A percentile compares a stretch with the other conserved stretches of the same genome.
Conservation (phyloP, 2,329 filamentous ascomycete species). For the Ramichloridium luteum region DNA sequence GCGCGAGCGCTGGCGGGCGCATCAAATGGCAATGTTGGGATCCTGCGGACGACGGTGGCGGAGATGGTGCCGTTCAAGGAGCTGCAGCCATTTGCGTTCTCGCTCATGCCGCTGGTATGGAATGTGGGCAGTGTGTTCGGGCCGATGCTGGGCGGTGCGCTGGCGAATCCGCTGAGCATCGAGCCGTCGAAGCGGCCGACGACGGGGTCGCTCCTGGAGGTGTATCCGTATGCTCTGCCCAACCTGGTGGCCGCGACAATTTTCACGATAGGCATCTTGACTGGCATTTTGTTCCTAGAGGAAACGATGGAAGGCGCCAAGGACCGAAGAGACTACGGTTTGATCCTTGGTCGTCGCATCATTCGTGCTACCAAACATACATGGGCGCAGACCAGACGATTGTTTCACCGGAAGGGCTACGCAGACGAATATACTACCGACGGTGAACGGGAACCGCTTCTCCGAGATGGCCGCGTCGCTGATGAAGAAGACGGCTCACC, state of each 20-base stretch:
- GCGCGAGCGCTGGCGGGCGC: conserved; percentile 68
- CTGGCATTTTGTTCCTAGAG: conserved; percentile 66
- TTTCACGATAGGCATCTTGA: conserved; percentile 64
- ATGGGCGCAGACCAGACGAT: conserved; percentile 10
- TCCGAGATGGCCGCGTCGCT: conserved; percentile 10
- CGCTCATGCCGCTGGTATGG: conserved; percentile 86
- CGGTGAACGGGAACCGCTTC: conserved; percentile 17
- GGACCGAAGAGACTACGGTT: conserved; percentile 59
- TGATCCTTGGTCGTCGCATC: conserved; percentile 59
- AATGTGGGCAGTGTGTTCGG: conserved; percentile 79
- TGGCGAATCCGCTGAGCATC: conserved; percentile 68
- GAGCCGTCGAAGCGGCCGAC: conserved; percentile 41
- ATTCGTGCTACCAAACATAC: conserved; percentile 18
- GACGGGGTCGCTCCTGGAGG: conserved; percentile 53
- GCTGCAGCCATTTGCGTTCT: conserved; percentile 79
- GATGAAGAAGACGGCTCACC: conserved; percentile 8
- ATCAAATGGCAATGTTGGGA: conserved; percentile 75
- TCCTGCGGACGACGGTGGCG: conserved; percentile 72
- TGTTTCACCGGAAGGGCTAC: conserved; percentile 7
- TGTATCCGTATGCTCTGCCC: conserved; percentile 71
- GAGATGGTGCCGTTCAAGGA: conserved; percentile 83
- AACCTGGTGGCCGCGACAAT: conserved; percentile 67
- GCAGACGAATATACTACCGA: conserved; percentile 4
- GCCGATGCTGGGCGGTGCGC: conserved; percentile 73
- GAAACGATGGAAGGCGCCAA: conserved; percentile 71